These are phyloP conservation scores for Diaporthe vaccinii DNA, from an alignment of 2,329 filamentous ascomycete species.

Conservation along the genomic window DNA sequence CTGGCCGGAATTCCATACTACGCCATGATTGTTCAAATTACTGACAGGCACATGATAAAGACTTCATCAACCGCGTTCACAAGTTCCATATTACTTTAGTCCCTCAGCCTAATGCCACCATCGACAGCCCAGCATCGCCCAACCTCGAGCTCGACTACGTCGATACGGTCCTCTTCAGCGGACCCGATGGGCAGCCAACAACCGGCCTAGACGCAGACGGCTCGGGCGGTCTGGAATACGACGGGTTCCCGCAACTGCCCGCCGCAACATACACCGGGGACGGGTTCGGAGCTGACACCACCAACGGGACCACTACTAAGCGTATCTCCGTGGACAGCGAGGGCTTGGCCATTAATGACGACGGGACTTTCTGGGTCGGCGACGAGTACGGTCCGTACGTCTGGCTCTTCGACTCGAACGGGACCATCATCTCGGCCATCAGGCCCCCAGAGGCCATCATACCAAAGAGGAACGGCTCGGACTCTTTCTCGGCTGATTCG, in stretches of 20 bases:
- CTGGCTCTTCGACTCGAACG: constrained; percentile 72
- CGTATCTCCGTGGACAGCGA: constrained; percentile 75
- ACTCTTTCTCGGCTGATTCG: constrained; percentile 67
- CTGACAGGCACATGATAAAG: neutral
- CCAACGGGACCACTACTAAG: constrained; percentile 62
- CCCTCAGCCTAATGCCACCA: constrained; percentile 63
- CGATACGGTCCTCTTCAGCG: constrained; percentile 75
- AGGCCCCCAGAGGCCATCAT: constrained; percentile 75
- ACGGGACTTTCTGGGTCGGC: constrained; percentile 76
- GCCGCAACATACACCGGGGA: constrained; percentile 74
- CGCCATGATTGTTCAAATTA: neutral
- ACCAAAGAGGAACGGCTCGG: constrained; percentile 71
- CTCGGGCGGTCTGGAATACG: constrained; percentile 65
- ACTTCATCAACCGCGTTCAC: constrained; percentile 77
- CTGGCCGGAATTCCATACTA: too few relatives aligned
- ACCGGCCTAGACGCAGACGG: constrained; percentile 75
- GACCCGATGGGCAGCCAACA: constrained; percentile 71
- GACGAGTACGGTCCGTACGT: constrained; percentile 81
- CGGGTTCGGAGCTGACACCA: constrained; percentile 73
- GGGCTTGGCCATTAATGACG: constrained; percentile 71
- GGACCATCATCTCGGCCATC: constrained; percentile 74
- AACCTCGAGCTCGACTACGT: constrained; percentile 75
- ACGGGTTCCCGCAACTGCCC: constrained; percentile 73
- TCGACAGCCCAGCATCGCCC: constrained; percentile 64
- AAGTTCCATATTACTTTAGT: constrained; percentile 74